These are phyloP conservation scores for Hanseniaspora guilliermondii DNA, from an alignment of 805 yeast genomes.

Conservation along the genomic window DNA sequence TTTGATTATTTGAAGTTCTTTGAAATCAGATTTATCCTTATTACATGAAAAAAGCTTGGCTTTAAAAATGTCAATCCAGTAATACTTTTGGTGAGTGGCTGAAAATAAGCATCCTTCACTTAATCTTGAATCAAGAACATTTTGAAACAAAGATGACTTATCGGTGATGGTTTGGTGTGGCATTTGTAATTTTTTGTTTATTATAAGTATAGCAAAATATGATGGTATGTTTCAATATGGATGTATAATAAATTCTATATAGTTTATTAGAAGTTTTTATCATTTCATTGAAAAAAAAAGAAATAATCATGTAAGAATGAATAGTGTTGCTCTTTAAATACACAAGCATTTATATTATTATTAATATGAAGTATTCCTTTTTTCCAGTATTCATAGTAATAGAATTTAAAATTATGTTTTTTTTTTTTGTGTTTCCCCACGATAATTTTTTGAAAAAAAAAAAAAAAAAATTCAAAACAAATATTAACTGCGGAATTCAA, in stretches of 20 bases:
- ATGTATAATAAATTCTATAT: too few relatives aligned
- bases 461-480: too few relatives aligned
- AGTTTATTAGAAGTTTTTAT: background rate
- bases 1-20: conserved; percentile 24
- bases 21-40: conserved; percentile 17
- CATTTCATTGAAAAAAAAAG: too few relatives aligned
- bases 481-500: too few relatives aligned
- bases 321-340: too few relatives aligned
- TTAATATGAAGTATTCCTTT: too few relatives aligned
- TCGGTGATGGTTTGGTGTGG: background rate
- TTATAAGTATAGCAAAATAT: background rate
- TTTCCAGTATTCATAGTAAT: too few relatives aligned
- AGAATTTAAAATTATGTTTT: too few relatives aligned
- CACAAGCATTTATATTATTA: too few relatives aligned
- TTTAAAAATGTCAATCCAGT: conserved; percentile 34
- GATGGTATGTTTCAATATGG: background rate
- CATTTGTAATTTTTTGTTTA: background rate
- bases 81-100: conserved; percentile 37
- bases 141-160: background rate
- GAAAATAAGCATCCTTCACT: conserved; percentile 61
- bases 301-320: too few relatives aligned
- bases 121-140: conserved; percentile 27
- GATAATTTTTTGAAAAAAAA: too few relatives aligned
- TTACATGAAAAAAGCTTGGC: conserved; percentile 27
- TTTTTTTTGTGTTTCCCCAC: too few relatives aligned